Conservation (phyloP, 2,329 filamentous ascomycete species). For the Bisporella sp. region DNA sequence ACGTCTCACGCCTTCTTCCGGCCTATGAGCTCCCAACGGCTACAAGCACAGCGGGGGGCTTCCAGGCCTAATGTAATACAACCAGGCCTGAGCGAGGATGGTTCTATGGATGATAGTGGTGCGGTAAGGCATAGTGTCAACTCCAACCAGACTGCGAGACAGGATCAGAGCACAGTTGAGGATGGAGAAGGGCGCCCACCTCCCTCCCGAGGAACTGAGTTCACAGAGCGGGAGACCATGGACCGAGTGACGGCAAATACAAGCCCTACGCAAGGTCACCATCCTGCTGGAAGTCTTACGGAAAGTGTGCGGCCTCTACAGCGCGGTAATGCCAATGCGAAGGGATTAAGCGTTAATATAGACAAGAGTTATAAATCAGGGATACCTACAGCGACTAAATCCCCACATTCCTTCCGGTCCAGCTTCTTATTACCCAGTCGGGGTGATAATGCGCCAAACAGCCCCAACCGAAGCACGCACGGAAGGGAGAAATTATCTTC, state of each 20-base stretch:
- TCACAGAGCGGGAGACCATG: constrained; percentile 65
- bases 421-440: constrained; percentile 61
- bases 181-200: constrained; percentile 52
- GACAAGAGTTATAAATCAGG: constrained; percentile 50
- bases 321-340: constrained; percentile 27
- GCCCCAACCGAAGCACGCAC: constrained; percentile 49
- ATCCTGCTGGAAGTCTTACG: constrained; percentile 54
- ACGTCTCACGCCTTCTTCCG: constrained; percentile 89
- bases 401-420: constrained; percentile 69
- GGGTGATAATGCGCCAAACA: constrained; percentile 40
- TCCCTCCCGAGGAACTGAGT: constrained; percentile 72
- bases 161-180: constrained; percentile 23
- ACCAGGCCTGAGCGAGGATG: constrained; percentile 32
- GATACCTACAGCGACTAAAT: constrained; percentile 56
- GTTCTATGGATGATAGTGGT: constrained; percentile 35
- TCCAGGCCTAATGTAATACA: constrained; percentile 31
- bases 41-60: constrained; percentile 79
- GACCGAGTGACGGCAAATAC: constrained; percentile 68
- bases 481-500: constrained; percentile 82
- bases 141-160: constrained; percentile 35
- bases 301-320: constrained; percentile 72
- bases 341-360: constrained; percentile 49
- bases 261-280: constrained; percentile 58
- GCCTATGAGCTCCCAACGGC: constrained; percentile 91
- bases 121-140: constrained; percentile 51